These are phyloP conservation scores for Poa annua DNA, from an alignment of 176 grass and related monocot species.

Conservation along the genomic window DNA sequence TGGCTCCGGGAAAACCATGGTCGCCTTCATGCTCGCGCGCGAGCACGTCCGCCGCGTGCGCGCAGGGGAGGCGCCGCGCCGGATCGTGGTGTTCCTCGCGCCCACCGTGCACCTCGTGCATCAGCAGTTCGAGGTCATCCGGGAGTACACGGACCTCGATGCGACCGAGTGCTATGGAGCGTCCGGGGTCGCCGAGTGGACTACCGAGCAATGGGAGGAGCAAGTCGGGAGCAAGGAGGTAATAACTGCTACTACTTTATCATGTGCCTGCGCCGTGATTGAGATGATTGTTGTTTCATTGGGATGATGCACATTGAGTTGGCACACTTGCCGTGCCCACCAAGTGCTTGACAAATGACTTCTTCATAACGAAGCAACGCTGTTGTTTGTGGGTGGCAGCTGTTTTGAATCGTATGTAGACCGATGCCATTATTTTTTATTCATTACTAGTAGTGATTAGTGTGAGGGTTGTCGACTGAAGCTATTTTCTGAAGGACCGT, in stretches of 20 bases:
- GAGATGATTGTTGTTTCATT: background rate
- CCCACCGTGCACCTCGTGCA: constrained; percentile 66
- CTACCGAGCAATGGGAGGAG: constrained; percentile 42
- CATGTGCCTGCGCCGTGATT: background rate
- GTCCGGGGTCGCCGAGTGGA: constrained; percentile 49
- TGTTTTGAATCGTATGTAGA: background rate
- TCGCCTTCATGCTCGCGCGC: constrained; percentile 66
- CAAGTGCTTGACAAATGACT: constrained; percentile 30
- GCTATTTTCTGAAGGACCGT: background rate
- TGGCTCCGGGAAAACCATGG: constrained; percentile 66
- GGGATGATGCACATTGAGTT: background rate
- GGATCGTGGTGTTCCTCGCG: constrained; percentile 60
- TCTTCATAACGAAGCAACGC: background rate
- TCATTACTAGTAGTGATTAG: background rate
- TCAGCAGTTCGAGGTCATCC: constrained; percentile 64
- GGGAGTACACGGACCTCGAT: constrained; percentile 54
- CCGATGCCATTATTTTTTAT: background rate
- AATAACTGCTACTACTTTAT: background rate
- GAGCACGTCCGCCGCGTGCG: constrained; percentile 44
- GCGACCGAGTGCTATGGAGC: constrained; percentile 51
- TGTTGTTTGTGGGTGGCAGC: background rate
- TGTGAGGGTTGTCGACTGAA: background rate
- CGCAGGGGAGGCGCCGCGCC: constrained; percentile 34
- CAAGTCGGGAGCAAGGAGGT: constrained; percentile 52
- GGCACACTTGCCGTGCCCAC: background rate